Percentiles rank a stretch among this genome's conserved stretches.
phyloP scores from a whole-genome alignment of 1,139 yeast genomes.

The Geotrichum fermentans region DNA sequence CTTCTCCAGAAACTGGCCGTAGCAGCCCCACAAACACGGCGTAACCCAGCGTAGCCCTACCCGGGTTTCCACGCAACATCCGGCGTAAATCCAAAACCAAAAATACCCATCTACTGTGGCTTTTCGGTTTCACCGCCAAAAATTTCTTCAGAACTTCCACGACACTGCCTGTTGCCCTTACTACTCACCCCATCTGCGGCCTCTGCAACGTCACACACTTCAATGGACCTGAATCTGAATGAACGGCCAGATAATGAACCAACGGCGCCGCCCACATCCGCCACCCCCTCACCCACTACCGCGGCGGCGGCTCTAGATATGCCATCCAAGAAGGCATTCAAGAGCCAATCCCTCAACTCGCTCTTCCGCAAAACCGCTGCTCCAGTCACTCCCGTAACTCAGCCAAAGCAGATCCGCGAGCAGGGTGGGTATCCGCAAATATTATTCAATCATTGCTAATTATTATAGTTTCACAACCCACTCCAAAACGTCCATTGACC shows the following conservation, averaged over 20 bases:
- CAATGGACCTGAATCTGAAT: conserved; percentile 3
- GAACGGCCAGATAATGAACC: neutral
- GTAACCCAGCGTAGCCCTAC: neutral
- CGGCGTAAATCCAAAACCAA: neutral
- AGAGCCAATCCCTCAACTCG: conserved; percentile 38
- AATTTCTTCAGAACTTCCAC: neutral
- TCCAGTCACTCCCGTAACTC: neutral
- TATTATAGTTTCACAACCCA: conserved; percentile 6
- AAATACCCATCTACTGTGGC: neutral
- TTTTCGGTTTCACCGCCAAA: neutral
- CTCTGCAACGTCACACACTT: neutral
- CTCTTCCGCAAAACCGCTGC: conserved; percentile 29
- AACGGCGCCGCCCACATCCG: neutral
- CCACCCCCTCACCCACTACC: neutral
- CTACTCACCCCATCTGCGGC: neutral
- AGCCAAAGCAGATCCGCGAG: conserved; percentile 4
- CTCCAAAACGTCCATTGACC: conserved; percentile 10
- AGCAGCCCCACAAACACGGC: too few relatives aligned
- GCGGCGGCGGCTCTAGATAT: neutral
- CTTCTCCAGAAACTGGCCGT: too few relatives aligned
- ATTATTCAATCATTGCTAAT: conserved; percentile 12
- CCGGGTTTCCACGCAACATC: neutral
- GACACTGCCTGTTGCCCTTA: neutral
- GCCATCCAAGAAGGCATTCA: conserved; percentile 30
- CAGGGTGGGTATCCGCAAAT: neutral